These are phyloP conservation scores for Trypanosoma vivax DNA, from an alignment of 208 protist species.

Conservation along the genomic window DNA sequence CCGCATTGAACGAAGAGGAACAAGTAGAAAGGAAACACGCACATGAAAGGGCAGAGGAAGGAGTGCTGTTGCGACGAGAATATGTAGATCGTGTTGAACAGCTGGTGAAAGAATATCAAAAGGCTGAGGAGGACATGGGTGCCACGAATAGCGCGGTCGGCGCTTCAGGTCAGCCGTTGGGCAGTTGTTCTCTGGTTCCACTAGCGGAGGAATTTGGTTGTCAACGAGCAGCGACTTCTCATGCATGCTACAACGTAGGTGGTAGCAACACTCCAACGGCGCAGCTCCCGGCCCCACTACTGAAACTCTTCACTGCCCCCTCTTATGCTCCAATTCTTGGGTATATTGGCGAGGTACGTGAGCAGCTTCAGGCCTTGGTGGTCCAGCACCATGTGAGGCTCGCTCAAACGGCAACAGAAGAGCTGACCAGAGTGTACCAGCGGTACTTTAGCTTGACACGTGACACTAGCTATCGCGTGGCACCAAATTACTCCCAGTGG, in stretches of 20 bases:
- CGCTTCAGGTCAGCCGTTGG: too few relatives aligned
- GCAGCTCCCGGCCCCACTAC: slow-evolving; percentile 28
- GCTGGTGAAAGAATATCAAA: slow-evolving; percentile 9
- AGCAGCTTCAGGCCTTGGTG: slow-evolving; percentile 28
- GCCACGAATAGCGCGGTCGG: neutral
- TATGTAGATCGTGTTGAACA: slow-evolving; percentile 5
- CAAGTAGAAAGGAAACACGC: neutral
- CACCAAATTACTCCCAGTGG: slow-evolving; percentile 19
- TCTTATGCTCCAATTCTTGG: slow-evolving; percentile 49
- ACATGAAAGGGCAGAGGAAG: neutral
- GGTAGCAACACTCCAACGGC: neutral
- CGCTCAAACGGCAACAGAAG: slow-evolving; percentile 21
- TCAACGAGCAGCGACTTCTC: too few relatives aligned
- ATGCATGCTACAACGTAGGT: neutral
- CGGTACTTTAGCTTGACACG: slow-evolving; percentile 20
- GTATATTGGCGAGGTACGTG: slow-evolving; percentile 29
- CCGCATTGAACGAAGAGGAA: neutral
- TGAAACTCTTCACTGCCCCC: slow-evolving; percentile 35
- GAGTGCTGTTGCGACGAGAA: slow-evolving; percentile 9
- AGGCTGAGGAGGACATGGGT: neutral
- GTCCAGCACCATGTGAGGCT: slow-evolving; percentile 22
- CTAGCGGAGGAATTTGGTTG: too few relatives aligned
- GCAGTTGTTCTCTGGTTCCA: too few relatives aligned
- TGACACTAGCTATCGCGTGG: slow-evolving; percentile 10
- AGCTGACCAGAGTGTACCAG: slow-evolving; percentile 26